Conservation (phyloP, 2,329 filamentous ascomycete genomes). For the Claviceps pazoutovae region DNA sequence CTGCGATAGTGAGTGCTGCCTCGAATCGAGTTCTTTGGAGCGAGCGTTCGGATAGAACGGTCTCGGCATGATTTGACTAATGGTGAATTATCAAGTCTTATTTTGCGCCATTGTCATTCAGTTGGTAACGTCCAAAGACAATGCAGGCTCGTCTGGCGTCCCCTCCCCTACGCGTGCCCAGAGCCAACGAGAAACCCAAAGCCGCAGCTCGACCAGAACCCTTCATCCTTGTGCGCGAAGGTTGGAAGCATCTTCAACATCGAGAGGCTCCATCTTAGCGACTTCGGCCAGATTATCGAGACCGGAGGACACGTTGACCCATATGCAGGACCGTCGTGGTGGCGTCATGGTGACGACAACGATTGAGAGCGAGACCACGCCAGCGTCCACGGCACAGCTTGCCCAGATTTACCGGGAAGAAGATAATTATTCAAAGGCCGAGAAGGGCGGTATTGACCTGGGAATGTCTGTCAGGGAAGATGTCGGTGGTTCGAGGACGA, state of each 20-base stretch:
- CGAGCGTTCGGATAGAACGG: background rate
- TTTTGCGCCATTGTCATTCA: conserved; percentile 48
- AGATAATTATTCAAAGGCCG: background rate
- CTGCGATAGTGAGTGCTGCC: conserved; percentile 36
- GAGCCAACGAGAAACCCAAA: conserved; percentile 7
- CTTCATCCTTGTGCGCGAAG: conserved; percentile 1
- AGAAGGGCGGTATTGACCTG: background rate
- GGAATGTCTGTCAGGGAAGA: background rate
- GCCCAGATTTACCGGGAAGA: background rate
- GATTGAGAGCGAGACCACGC: conserved; percentile 21
- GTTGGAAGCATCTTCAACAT: background rate
- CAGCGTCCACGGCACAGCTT: conserved; percentile 5
- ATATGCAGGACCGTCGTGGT: background rate
- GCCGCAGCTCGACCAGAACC: conserved; percentile 1
- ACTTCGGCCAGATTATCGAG: background rate
- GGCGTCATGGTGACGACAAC: conserved; percentile 24
- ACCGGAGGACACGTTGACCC: background rate
- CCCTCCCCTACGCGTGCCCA: conserved; percentile 5
- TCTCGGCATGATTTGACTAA: background rate
- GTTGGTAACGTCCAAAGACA: conserved; percentile 40
- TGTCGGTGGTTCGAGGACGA: background rate
- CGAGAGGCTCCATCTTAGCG: background rate
- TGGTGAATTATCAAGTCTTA: conserved; percentile 27
- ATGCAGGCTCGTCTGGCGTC: conserved; percentile 19
- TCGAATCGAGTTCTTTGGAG: no score